phyloP scores from a whole-genome alignment of 2,329 filamentous ascomycete species.

The Trematosphaeria pertusa region DNA sequence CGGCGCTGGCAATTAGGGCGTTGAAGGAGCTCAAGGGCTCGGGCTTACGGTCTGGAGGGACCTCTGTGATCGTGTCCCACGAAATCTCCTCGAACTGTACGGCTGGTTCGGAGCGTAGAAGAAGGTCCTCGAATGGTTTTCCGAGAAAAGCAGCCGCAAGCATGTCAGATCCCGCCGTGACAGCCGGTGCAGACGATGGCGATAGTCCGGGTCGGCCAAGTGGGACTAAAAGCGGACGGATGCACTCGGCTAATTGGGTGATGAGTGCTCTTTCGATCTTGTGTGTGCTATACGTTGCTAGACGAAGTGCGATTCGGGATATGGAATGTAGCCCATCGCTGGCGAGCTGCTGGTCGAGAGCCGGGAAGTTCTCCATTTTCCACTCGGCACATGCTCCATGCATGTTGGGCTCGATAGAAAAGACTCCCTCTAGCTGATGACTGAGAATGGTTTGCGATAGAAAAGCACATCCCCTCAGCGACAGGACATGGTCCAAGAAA shows the following conservation, averaged over 20 bases:
- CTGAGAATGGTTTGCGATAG: slow-evolving; percentile 24
- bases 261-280: slow-evolving; percentile 23
- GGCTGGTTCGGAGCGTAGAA: slow-evolving; percentile 8
- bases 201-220: no score
- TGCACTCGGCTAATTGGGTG: slow-evolving; percentile 15
- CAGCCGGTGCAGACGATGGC: no score
- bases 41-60: slow-evolving; percentile 7
- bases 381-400: slow-evolving; percentile 11
- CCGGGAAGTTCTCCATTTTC: slow-evolving; percentile 15
- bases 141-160: neutral
- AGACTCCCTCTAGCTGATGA: slow-evolving; percentile 19
- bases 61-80: slow-evolving; percentile 13
- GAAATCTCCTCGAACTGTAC: slow-evolving; percentile 10
- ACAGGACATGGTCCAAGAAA: slow-evolving; percentile 27
- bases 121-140: slow-evolving; percentile 13
- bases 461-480: slow-evolving; percentile 26
- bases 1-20: slow-evolving; percentile 21
- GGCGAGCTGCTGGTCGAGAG: slow-evolving; percentile 17
- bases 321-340: slow-evolving; percentile 20
- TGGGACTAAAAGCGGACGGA: slow-evolving; percentile 19
- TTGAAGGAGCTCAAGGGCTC: slow-evolving; percentile 17
- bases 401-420: slow-evolving; percentile 16
- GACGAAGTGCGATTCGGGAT: slow-evolving; percentile 7
- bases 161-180: no score
- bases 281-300: slow-evolving; percentile 1